A percentile compares a stretch with the other conserved stretches of the same genome.
These are phyloP conservation scores for Dioscorea zingiberensis DNA, from an alignment of 106 monocot species.

Conservation along the genomic window DNA sequence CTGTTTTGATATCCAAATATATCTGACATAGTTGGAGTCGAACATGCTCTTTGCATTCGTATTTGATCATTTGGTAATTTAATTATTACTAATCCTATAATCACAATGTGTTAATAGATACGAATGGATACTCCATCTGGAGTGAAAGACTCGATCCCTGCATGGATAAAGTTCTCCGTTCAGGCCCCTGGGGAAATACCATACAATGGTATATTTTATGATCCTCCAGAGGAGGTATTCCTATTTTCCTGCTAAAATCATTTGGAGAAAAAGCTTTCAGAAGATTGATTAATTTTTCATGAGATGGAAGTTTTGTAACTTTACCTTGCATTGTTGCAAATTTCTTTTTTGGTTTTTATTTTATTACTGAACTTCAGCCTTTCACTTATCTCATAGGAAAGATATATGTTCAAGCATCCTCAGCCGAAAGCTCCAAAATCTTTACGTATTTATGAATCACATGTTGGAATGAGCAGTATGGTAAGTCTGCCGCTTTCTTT, in stretches of 20 bases:
- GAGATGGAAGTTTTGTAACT: too few relatives aligned
- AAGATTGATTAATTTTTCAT: too few relatives aligned
- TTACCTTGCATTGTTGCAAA: not conserved
- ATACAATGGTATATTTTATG: conserved; percentile 98
- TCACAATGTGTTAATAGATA: conserved; percentile 44
- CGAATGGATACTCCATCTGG: conserved; percentile 96
- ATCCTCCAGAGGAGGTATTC: conserved; percentile 85
- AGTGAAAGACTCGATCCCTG: conserved; percentile 95
- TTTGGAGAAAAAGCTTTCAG: too few relatives aligned
- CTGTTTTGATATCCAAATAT: too few relatives aligned
- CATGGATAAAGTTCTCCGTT: conserved; percentile 98
- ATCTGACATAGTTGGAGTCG: too few relatives aligned
- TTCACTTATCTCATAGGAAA: conserved; percentile 47
- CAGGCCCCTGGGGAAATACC: conserved; percentile 95
- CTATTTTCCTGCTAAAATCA: too few relatives aligned
- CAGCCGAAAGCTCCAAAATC: conserved; percentile 89
- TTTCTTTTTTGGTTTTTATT: not conserved
- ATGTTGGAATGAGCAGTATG: conserved; percentile 98
- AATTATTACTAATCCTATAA: not conserved
- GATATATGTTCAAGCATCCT: conserved; percentile 77
- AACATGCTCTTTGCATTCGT: too few relatives aligned
- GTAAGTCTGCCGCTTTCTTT: conserved; percentile 24
- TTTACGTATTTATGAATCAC: conserved; percentile 92
- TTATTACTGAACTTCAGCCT: not conserved
- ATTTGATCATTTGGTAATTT: too few relatives aligned